These are phyloP conservation scores for Boeremia exigua DNA, from an alignment of 2,329 filamentous ascomycete genomes.

Conservation along the genomic window DNA sequence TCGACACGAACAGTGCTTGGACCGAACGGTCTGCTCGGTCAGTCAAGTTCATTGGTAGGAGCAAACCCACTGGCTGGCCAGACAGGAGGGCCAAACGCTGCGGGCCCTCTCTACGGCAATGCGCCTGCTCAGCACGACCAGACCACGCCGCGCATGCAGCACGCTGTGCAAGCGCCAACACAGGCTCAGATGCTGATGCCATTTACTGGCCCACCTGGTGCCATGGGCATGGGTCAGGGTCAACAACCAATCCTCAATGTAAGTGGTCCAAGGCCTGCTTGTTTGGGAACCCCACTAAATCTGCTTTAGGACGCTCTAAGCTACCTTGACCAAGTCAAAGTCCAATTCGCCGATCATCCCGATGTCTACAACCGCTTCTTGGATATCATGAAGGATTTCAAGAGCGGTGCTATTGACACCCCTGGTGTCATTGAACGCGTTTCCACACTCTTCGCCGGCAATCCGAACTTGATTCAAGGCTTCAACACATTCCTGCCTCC, in stretches of 20 bases:
- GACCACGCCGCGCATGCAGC: conserved; percentile 65
- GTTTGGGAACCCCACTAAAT: conserved; percentile 9
- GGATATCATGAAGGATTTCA: conserved; percentile 99
- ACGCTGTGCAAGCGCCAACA: conserved; percentile 61
- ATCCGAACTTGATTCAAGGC: conserved; percentile 93
- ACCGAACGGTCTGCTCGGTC: conserved; percentile 79
- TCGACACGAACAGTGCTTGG: conserved; percentile 84
- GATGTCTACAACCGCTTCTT: conserved; percentile 97
- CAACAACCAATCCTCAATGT: conserved; percentile 82
- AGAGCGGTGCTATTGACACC: conserved; percentile 98
- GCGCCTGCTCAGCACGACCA: conserved; percentile 67
- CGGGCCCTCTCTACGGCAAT: conserved; percentile 72
- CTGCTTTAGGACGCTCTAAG: conserved; percentile 75
- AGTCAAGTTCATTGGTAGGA: conserved; percentile 60
- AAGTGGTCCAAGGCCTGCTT: conserved; percentile 8
- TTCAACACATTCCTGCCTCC: conserved; percentile 98
- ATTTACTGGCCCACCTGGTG: conserved; percentile 53
- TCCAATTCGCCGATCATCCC: conserved; percentile 94
- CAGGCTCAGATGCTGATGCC: conserved; percentile 61
- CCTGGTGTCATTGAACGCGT: conserved; percentile 97
- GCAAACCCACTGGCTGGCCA: conserved; percentile 57
- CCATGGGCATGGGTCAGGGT: conserved; percentile 71
- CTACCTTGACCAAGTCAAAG: conserved; percentile 97
- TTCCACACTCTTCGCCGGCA: conserved; percentile 92
- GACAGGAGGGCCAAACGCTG: conserved; percentile 65